A percentile compares a stretch with the other conserved stretches of the same genome.
Conservation (phyloP, 495 filamentous ascomycete genomes). For the Xylaria longipes region DNA sequence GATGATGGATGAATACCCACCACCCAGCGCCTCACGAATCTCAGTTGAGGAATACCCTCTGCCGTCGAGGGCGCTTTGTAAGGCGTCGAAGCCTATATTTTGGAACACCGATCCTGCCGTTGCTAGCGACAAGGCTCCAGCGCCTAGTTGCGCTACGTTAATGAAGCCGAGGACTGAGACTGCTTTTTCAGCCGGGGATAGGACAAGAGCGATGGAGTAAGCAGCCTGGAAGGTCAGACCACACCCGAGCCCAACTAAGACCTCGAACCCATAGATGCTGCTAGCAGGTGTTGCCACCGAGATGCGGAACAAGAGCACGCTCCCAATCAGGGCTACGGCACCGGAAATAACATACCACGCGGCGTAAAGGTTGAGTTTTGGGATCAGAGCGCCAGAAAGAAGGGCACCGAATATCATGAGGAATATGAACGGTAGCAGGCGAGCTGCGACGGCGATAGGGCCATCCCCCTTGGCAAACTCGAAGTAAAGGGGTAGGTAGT, state of each 20-base stretch:
- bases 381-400: background rate
- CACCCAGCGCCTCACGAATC: constrained; percentile 2
- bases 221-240: background rate
- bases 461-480: background rate
- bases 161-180: background rate
- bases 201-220: background rate
- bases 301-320: background rate
- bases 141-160: background rate
- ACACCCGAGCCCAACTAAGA: background rate
- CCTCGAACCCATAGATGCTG: background rate
- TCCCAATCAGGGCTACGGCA: background rate
- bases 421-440: constrained; percentile 1
- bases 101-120: constrained; percentile 1
- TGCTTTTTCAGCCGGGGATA: constrained; percentile 1
- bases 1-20: background rate
- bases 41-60: background rate
- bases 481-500: constrained; percentile 2
- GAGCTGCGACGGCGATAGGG: background rate
- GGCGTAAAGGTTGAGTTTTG: background rate
- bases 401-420: constrained; percentile 33
- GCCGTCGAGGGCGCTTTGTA: background rate
- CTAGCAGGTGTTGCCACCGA: background rate
- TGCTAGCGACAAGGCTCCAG: background rate
- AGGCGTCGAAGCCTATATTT: background rate
- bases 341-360: constrained; percentile 4